phyloP scores from a whole-genome alignment of 1,284 basidiomycete species.

The Cryptococcus maquisensis region DNA sequence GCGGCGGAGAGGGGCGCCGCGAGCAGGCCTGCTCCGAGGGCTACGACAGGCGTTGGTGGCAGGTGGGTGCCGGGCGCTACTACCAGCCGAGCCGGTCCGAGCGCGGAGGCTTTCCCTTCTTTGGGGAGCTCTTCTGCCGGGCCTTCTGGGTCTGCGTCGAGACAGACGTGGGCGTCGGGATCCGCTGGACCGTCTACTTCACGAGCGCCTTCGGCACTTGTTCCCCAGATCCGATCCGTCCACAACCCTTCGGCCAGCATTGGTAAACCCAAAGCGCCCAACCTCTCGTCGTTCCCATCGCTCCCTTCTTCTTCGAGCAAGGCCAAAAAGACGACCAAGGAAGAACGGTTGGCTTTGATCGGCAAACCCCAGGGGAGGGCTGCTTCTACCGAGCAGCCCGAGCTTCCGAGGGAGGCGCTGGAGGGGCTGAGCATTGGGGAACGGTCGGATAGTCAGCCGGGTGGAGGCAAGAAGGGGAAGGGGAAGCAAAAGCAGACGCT shows the following conservation, averaged over 20 bases:
- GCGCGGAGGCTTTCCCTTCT: constrained; percentile 36
- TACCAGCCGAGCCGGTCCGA: constrained; percentile 50
- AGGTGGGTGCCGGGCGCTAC: constrained; percentile 54
- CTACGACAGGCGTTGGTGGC: constrained; percentile 47
- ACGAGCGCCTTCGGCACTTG: constrained; percentile 27
- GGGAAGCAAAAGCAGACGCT: constrained; percentile 78
- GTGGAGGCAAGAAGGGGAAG: constrained; percentile 57
- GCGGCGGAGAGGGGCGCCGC: constrained; percentile 69
- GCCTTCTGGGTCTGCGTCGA: constrained; percentile 2
- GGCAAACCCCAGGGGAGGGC: constrained; percentile 60
- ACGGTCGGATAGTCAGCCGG: constrained; percentile 2
- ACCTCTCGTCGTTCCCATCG: constrained; percentile 64
- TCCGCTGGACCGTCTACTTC: constrained; percentile 13
- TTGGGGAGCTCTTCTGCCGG: constrained; percentile 20
- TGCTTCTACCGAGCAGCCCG: too few species aligned
- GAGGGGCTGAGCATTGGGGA: constrained; percentile 18
- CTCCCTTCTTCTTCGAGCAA: constrained; percentile 53
- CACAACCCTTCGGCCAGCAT: constrained; percentile 26
- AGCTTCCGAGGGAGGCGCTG: constrained; percentile 7
- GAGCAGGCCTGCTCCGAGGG: constrained; percentile 52
- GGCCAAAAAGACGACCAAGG: constrained; percentile 35
- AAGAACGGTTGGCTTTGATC: constrained; percentile 43
- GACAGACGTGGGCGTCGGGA: neutral
- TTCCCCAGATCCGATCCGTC: constrained; percentile 39
- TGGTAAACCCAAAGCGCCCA: constrained; percentile 35